These are phyloP conservation scores for Fusarium nanum DNA, from an alignment of 2,329 filamentous ascomycete species.

Conservation along the genomic window DNA sequence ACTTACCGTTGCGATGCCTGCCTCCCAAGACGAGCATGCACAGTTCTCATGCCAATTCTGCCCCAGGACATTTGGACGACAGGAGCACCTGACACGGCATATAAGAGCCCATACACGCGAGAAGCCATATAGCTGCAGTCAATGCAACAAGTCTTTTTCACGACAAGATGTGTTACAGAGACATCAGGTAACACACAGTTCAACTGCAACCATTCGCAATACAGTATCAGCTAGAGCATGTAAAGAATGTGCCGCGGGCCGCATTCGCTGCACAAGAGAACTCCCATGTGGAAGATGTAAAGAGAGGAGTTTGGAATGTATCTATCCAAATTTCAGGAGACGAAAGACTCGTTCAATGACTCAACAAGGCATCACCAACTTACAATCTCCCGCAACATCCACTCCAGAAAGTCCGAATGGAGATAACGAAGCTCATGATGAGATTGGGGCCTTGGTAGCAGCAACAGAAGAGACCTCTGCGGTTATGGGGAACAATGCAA, in stretches of 20 bases:
- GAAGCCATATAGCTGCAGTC: slow-evolving; percentile 25
- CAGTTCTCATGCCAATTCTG: slow-evolving; percentile 10
- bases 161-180: slow-evolving; percentile 32
- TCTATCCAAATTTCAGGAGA: slow-evolving; percentile 9
- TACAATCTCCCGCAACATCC: neutral
- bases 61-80: slow-evolving; percentile 16
- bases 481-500: neutral
- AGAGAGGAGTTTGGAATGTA: slow-evolving; percentile 15
- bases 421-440: neutral
- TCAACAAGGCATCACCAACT: neutral
- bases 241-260: slow-evolving; percentile 25
- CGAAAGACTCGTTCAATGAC: slow-evolving; percentile 3
- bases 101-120: slow-evolving; percentile 29
- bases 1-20: neutral
- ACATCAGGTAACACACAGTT: slow-evolving; percentile 20
- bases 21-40: neutral
- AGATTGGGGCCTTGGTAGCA: neutral
- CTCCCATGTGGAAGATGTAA: slow-evolving; percentile 25
- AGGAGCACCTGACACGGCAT: slow-evolving; percentile 34
- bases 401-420: neutral
- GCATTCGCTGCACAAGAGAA: slow-evolving; percentile 35
- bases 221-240: slow-evolving; percentile 24
- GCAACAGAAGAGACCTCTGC: neutral
- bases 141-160: slow-evolving; percentile 32
- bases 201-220: neutral